These are phyloP conservation scores for Fusarium sp. DNA, from an alignment of 2,329 filamentous ascomycete species.

Conservation along the genomic window DNA sequence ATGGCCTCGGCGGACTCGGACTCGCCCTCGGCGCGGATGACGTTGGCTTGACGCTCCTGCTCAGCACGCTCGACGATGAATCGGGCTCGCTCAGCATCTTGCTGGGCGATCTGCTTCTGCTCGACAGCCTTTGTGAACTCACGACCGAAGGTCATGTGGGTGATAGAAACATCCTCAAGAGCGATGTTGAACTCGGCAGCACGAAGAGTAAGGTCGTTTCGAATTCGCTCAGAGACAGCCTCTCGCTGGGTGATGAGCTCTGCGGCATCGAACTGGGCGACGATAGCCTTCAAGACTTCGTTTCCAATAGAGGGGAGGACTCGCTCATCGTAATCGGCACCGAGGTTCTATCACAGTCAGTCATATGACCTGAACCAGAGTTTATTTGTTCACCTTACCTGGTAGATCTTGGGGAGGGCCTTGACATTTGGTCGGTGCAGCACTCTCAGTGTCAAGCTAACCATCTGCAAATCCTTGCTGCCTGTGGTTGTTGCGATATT, in stretches of 20 bases:
- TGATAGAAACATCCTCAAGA: slow-evolving; percentile 98
- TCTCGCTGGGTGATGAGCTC: slow-evolving; percentile 99
- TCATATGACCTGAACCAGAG: background rate
- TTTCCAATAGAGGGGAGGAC: slow-evolving; percentile 99
- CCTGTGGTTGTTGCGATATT: slow-evolving; percentile 98
- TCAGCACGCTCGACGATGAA: slow-evolving; percentile 99
- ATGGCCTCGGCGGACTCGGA: slow-evolving; percentile 97
- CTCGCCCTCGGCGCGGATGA: slow-evolving; percentile 97
- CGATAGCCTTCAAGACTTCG: slow-evolving; percentile 98
- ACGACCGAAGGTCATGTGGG: slow-evolving; percentile 99
- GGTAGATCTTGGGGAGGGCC: slow-evolving; percentile 96
- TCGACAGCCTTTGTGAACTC: slow-evolving; percentile 99
- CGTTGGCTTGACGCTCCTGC: slow-evolving; percentile 98
- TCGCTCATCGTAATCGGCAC: slow-evolving; percentile 97
- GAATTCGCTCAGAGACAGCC: slow-evolving; percentile 94
- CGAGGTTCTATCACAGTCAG: slow-evolving; percentile 76
- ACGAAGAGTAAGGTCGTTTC: slow-evolving; percentile 88
- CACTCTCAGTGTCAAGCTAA: slow-evolving; percentile 95
- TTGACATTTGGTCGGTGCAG: slow-evolving; percentile 94
- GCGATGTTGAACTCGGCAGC: slow-evolving; percentile 98
- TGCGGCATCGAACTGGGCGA: slow-evolving; percentile 97
- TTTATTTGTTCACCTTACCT: slow-evolving; percentile 64
- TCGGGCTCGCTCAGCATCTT: slow-evolving; percentile 94
- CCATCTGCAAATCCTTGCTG: slow-evolving; percentile 99
- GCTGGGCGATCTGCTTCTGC: slow-evolving; percentile 99